Evolutionary conservation across 345 rosid species (phyloP).

Genomic region (Cardamine resedifolia): DNA sequence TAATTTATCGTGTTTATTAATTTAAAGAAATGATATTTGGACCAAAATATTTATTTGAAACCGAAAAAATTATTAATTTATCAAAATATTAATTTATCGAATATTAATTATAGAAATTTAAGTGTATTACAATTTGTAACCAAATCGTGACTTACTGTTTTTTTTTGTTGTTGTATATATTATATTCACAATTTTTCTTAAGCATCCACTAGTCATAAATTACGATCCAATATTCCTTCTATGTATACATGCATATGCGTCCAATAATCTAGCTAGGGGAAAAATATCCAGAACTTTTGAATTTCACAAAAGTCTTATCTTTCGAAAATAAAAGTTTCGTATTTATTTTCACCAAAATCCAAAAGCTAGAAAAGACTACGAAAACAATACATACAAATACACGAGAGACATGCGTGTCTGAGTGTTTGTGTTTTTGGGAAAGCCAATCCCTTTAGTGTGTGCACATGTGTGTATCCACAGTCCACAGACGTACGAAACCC

Average conservation of each 20-base stretch:
- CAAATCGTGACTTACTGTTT: neutral
- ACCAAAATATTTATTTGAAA: too few relatives aligned
- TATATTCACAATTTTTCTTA: neutral
- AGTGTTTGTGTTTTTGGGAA: conserved; percentile 41
- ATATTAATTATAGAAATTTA: too few relatives aligned
- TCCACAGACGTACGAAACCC: conserved; percentile 35
- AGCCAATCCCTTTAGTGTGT: conserved; percentile 30
- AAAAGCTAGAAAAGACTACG: neutral
- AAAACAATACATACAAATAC: conserved; percentile 35
- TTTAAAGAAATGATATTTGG: too few relatives aligned
- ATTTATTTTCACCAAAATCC: neutral
- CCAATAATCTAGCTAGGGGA: conserved; percentile 20
- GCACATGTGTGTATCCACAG: conserved; percentile 35
- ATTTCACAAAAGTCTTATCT: conserved; percentile 15
- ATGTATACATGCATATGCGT: conserved; percentile 15
- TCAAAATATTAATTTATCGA: too few relatives aligned
- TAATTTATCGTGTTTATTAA: too few relatives aligned
- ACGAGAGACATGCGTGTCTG: conserved; percentile 42
- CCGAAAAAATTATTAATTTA: too few relatives aligned
- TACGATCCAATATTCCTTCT: conserved; percentile 1
- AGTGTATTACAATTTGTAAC: neutral
- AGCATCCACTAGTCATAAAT: neutral
- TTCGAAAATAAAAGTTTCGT: conserved; percentile 14
- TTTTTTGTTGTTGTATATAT: neutral
- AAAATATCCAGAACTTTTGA: conserved; percentile 11